Conservation (phyloP, 1,284 basidiomycete genomes). For the Fomitopsis schrenkii region DNA sequence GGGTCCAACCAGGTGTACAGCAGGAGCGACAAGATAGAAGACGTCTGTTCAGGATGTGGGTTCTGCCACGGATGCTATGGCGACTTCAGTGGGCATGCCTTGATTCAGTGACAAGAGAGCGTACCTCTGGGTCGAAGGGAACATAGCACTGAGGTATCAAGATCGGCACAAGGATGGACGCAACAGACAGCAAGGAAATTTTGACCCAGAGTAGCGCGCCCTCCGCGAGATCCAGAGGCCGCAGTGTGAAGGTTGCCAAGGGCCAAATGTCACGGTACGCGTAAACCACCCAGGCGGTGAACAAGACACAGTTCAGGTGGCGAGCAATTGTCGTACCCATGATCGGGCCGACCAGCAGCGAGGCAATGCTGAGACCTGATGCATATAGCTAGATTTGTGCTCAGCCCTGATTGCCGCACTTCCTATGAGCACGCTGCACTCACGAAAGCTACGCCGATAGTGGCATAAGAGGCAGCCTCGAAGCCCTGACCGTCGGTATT, state of each 20-base stretch:
- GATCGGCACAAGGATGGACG: background rate
- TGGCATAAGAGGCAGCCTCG: slow-evolving; percentile 16
- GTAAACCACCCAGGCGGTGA: slow-evolving; percentile 29
- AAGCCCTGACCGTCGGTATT: slow-evolving; percentile 1
- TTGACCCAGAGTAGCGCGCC: slow-evolving; percentile 25
- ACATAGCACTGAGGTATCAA: slow-evolving; percentile 23
- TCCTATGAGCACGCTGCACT: background rate
- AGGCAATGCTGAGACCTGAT: slow-evolving; percentile 17
- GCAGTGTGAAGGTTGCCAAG: slow-evolving; percentile 44
- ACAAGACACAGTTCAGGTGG: slow-evolving; percentile 16
- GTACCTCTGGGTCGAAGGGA: slow-evolving; percentile 24
- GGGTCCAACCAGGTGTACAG: slow-evolving; percentile 30
- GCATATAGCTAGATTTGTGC: slow-evolving; percentile 18
- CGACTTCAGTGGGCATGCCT: background rate
- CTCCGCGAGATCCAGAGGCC: slow-evolving; percentile 34
- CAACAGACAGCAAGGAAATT: background rate
- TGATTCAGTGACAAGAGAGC: too few species aligned
- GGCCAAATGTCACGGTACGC: slow-evolving; percentile 64
- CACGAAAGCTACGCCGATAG: too few species aligned
- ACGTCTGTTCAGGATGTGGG: slow-evolving; percentile 34
- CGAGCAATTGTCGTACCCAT: slow-evolving; percentile 10
- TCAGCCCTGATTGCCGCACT: too few species aligned
- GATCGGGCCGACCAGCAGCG: slow-evolving; percentile 10
- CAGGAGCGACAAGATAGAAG: slow-evolving; percentile 26
- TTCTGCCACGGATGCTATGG: slow-evolving; percentile 18